Conservation (phyloP, 2,329 filamentous ascomycete species). For the Fusarium torulosum region DNA sequence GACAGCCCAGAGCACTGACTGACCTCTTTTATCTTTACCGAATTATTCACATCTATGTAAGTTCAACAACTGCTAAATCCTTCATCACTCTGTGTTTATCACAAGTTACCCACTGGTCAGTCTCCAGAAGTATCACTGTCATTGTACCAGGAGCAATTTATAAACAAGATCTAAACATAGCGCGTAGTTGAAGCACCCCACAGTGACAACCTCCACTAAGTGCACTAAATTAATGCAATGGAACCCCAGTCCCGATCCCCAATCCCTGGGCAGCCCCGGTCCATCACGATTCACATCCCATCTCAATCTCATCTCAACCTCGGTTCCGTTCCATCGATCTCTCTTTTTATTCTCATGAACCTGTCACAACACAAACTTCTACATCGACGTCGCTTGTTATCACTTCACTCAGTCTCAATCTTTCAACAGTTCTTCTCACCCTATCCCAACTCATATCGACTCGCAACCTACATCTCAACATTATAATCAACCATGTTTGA, state of each 20-base stretch:
- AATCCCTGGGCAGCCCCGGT: conserved; percentile 24
- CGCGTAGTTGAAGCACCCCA: conserved; percentile 36
- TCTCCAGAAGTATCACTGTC: not conserved
- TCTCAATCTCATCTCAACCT: conserved; percentile 27
- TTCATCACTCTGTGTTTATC: too few relatives aligned
- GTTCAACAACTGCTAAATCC: not conserved
- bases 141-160: not conserved
- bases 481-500: conserved; percentile 51
- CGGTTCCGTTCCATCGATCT: conserved; percentile 17
- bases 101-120: too few relatives aligned
- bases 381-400: not conserved
- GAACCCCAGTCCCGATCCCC: conserved; percentile 30
- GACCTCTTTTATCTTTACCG: not conserved
- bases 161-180: not conserved
- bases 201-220: conserved; percentile 29
- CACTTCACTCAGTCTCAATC: not conserved
- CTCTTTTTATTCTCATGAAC: conserved; percentile 27
- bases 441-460: not conserved
- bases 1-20: not conserved
- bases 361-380: conserved; percentile 17
- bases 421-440: not conserved
- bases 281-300: conserved; percentile 19
- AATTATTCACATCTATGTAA: not conserved
- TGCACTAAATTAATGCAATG: conserved; percentile 18
- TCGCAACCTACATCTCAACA: not conserved